Evolutionary conservation across 257 asterid genomes (phyloP), one percentile per base, ranked within the genome.

Genomic region (Solanum neorickii): DNA sequence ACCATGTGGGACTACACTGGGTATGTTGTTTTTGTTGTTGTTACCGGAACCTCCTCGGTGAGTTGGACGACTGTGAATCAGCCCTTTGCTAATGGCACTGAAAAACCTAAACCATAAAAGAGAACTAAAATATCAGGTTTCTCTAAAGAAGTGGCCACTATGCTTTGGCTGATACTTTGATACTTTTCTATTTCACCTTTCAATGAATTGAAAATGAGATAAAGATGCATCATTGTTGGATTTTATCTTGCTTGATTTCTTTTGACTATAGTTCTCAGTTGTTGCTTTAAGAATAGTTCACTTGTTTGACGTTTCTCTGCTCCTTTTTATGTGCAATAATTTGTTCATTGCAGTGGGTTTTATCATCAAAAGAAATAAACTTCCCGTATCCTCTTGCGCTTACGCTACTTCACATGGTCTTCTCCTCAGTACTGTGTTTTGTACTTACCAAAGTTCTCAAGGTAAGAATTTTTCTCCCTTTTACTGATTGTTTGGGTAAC

Each of bases 331-430:
- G 44, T 49, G 29, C 62, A 18, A 78, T 47, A 29, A 29, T 82
- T 29, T 82, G 29, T 49, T 80, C 44, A 77, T 69, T 94, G 97
- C 98, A 97, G 99, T 97, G 98, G 98, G 96, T 97, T 83, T 91
- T 97, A 86, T 95, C 98, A 44, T 97, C 99, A 3, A 93, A 95
- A 92, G 98, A 95, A 84, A 94, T 97, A 82, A 95, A 95, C 91
- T 97, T 97, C 90, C 99, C 99, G 11, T 97, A 93, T 91, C 99
- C 99, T 83, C 98, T 97, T 85, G 99, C 96, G 62, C 90, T 97
- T 92, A 97, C 99, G 12, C 93, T 97, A 80, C 98, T 97, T 92
- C 99, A 97, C 91, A 97, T 97, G 99, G 90, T 97, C 86, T 97
- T 97, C 94, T 97, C 99, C 86, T 97, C 99, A 42, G 95, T 94